Evolutionary conservation across 805 yeast species (phyloP), one percentile per base, ranked within the genome.

Genomic region (Metschnikowia orientalis): DNA sequence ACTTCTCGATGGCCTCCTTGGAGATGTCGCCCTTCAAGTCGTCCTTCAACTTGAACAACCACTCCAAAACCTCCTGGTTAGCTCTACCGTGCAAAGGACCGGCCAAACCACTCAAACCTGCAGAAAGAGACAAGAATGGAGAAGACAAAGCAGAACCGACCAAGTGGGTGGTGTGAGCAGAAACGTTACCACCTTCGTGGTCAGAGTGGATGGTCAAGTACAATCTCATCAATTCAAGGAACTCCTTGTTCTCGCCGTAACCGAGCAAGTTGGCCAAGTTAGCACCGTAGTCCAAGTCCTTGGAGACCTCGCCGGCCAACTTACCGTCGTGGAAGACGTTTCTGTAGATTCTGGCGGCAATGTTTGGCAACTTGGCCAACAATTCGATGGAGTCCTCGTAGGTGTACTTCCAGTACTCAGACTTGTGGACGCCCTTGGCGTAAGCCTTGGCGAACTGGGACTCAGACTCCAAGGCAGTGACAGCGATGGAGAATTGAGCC

Each of bases 41-140:
- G 51, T 72, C 73, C 59, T 71, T 70, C 79, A 81, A 75, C 49
- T 72, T 74, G 55, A 77, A 64, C 48, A 82, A 72, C 67, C 82
- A 83, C 54, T 81, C 74, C 44, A 83, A 77, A 35, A 83, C 92
- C 62, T 83, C 92, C 62, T 83, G 94, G 58, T 83, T 82, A 39
- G 92, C 94, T 47, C 83, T 69, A 20, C 92, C 92, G 61, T 83
- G 94, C 50, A 83, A 68, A 38, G 94, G 92, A 44, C 94, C 94
- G 20, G 94, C 92, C 41, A 83, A 68, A 50, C 94, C 94, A 59
- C 78, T 77, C 46, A 83, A 67, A 47, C 92, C 92, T 24, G 92
- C 86, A 37, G 87, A 69, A 49, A 79, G 78, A 29, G 87, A 77
- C 49, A 83, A 67, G 67, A 66, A 81, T 41, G 92, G 88, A 40